Percentiles rank a stretch among this genome's conserved stretches.
phyloP scores from a whole-genome alignment of 495 filamentous ascomycete genomes.

The Neurospora sp. region DNA sequence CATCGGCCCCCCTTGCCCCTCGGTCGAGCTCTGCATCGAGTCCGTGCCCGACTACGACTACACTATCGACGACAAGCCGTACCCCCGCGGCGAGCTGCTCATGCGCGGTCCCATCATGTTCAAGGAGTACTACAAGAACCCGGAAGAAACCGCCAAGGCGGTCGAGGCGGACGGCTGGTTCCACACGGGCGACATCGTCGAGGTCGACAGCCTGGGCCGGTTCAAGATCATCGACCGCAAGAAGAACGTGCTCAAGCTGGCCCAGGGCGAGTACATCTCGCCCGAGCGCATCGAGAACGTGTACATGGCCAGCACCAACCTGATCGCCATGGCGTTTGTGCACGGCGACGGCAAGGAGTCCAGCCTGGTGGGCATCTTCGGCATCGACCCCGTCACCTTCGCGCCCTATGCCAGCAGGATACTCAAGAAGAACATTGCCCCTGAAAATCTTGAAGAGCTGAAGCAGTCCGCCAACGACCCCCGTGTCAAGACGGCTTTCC shows the following conservation, averaged over 20 bases:
- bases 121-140: constrained; percentile 77
- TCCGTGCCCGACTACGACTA: constrained; percentile 97
- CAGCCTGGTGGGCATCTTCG: constrained; percentile 78
- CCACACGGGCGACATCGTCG: constrained; percentile 83
- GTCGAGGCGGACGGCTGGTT: constrained; percentile 92
- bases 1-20: constrained; percentile 61
- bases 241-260: constrained; percentile 97
- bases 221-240: constrained; percentile 91
- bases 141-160: constrained; percentile 73
- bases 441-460: constrained; percentile 56
- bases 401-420: constrained; percentile 68
- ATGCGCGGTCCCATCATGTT: constrained; percentile 73
- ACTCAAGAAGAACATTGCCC: constrained; percentile 52
- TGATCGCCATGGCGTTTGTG: constrained; percentile 73
- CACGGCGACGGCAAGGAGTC: constrained; percentile 85
- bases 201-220: constrained; percentile 73
- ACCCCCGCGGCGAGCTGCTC: constrained; percentile 84
- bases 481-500: constrained; percentile 59
- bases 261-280: constrained; percentile 96
- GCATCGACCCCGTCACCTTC: constrained; percentile 72
- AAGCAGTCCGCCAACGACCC: constrained; percentile 53
- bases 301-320: constrained; percentile 67
- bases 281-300: constrained; percentile 96
- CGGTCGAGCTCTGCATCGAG: constrained; percentile 66
- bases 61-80: constrained; percentile 78